phyloP scores from a whole-genome alignment of 1,284 basidiomycete species.

The Kwoniella shivajii region DNA sequence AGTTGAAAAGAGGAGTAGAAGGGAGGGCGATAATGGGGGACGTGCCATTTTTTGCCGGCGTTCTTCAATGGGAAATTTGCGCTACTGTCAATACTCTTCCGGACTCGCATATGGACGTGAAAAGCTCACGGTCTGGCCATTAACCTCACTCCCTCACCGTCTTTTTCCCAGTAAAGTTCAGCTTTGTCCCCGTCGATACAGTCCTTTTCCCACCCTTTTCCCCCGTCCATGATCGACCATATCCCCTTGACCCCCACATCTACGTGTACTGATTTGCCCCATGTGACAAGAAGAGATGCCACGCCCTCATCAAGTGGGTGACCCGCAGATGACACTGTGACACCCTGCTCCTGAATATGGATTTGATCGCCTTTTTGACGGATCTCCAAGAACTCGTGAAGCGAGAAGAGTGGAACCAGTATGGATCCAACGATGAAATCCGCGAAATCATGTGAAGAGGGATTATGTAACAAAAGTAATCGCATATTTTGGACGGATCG shows the following conservation, averaged over 20 bases:
- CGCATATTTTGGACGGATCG: slow-evolving; percentile 17
- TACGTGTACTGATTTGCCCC: slow-evolving; percentile 67
- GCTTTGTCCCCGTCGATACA: slow-evolving; percentile 18
- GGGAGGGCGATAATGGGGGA: no score
- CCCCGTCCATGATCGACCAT: slow-evolving; percentile 63
- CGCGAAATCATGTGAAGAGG: slow-evolving; percentile 71
- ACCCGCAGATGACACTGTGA: background rate
- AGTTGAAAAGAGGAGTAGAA: background rate
- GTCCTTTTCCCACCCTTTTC: slow-evolving; percentile 53
- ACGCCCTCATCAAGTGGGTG: slow-evolving; percentile 61
- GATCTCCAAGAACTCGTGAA: slow-evolving; percentile 62
- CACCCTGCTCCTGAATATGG: background rate
- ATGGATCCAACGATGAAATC: slow-evolving; percentile 69
- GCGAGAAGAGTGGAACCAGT: slow-evolving; percentile 66
- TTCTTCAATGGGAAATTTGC: no score
- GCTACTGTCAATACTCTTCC: background rate
- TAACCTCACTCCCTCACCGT: slow-evolving; percentile 21
- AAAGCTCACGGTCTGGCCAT: slow-evolving; percentile 53
- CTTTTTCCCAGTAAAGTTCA: slow-evolving; percentile 35
- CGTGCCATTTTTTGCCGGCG: no score
- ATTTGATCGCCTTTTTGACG: background rate
- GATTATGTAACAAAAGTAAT: slow-evolving; percentile 60
- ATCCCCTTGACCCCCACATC: slow-evolving; percentile 63
- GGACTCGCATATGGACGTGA: background rate
- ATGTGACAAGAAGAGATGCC: slow-evolving; percentile 65